Evolutionary conservation across 2,329 filamentous ascomycete genomes (phyloP).

Genomic region (Claviceps paspali): DNA sequence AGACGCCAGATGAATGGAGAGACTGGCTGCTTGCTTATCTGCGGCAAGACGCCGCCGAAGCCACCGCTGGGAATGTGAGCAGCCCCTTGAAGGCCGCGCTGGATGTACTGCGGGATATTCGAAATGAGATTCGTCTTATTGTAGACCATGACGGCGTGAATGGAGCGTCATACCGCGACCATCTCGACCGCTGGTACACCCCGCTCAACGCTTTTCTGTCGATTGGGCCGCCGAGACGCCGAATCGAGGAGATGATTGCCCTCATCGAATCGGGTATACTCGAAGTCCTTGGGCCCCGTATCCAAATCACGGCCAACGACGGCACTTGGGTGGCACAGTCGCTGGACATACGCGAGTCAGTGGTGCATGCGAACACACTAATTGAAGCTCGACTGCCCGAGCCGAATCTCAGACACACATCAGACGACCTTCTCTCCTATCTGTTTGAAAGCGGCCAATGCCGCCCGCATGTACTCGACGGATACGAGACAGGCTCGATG

Average conservation of each 20-base stretch:
- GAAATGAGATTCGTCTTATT: conserved; percentile 5
- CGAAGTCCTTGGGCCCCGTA: conserved; percentile 3
- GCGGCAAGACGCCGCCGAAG: conserved; percentile 1
- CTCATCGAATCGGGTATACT: conserved; percentile 3
- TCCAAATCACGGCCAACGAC: neutral
- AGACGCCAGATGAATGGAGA: neutral
- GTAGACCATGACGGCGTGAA: conserved; percentile 4
- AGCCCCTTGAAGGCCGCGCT: conserved; percentile 3
- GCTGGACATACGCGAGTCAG: neutral
- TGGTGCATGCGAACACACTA: conserved; percentile 1
- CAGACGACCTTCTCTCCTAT: conserved; percentile 2
- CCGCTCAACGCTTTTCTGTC: conserved; percentile 5
- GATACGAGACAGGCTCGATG: conserved; percentile 4
- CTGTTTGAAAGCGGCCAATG: conserved; percentile 3
- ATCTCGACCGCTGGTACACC: conserved; percentile 5
- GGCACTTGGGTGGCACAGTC: conserved; percentile 1
- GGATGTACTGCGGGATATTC: conserved; percentile 4
- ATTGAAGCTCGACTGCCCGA: conserved; percentile 4
- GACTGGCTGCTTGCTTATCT: conserved; percentile 3
- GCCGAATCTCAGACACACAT: conserved; percentile 1
- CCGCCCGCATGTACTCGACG: conserved; percentile 4
- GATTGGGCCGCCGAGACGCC: conserved; percentile 3
- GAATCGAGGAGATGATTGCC: conserved; percentile 5
- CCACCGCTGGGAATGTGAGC: conserved; percentile 1
- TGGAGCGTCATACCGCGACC: conserved; percentile 3